Conservation (phyloP, 768 basidiomycete species). For the Lentinula detonsa region DNA sequence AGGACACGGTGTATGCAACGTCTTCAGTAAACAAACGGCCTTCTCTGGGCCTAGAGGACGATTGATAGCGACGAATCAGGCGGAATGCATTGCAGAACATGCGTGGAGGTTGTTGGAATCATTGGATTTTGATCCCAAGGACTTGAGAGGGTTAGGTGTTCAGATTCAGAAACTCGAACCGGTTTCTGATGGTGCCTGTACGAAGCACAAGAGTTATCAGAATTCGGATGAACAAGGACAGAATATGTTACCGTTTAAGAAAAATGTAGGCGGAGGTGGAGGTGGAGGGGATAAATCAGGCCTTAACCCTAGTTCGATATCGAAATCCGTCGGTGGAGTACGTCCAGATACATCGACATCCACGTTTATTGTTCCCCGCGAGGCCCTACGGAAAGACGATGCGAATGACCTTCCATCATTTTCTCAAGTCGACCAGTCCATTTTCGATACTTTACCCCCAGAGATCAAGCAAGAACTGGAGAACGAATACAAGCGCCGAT, state of each 20-base stretch:
- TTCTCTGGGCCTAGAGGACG: slow-evolving; percentile 54
- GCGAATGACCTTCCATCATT: slow-evolving; percentile 52
- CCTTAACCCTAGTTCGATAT: not conserved
- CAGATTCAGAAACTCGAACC: slow-evolving; percentile 86
- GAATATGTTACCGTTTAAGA: slow-evolving; percentile 52
- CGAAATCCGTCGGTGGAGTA: not conserved
- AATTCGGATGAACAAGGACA: slow-evolving; percentile 40
- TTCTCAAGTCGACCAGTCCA: slow-evolving; percentile 68
- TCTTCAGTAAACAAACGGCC: slow-evolving; percentile 68
- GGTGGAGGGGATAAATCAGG: not conserved
- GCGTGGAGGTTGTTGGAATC: slow-evolving; percentile 71
- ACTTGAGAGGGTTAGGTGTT: slow-evolving; percentile 89
- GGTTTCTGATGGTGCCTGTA: slow-evolving; percentile 20
- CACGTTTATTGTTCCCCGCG: not conserved
- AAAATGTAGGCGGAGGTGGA: no score
- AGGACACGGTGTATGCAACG: slow-evolving; percentile 83
- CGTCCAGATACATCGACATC: not conserved
- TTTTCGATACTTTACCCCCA: slow-evolving; percentile 64
- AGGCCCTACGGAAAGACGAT: not conserved
- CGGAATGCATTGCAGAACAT: slow-evolving; percentile 63
- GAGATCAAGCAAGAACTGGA: slow-evolving; percentile 68
- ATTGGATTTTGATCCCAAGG: slow-evolving; percentile 74
- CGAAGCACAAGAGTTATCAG: not conserved
- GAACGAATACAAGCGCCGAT: slow-evolving; percentile 57
- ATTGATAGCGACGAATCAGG: slow-evolving; percentile 58